These are phyloP conservation scores for Boechera retrofracta DNA, from an alignment of 345 rosid genomes.

Conservation along the genomic window DNA sequence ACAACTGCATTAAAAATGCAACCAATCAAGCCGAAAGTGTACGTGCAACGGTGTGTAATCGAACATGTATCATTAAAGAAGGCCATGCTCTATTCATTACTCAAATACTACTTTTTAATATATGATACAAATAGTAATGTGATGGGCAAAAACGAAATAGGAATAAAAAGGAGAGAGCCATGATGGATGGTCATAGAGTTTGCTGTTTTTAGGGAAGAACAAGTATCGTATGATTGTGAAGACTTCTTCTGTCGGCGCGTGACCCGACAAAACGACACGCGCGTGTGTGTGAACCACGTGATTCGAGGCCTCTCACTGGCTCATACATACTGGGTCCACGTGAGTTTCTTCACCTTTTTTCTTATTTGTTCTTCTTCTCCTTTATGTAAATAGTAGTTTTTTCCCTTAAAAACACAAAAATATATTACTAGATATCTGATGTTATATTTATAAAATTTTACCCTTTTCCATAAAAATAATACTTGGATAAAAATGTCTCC, in stretches of 20 bases:
- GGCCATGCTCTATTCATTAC: conserved; percentile 33
- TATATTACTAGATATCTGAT: background rate
- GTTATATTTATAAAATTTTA: background rate
- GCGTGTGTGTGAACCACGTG: conserved; percentile 35
- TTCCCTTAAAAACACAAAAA: background rate
- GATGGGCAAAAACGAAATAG: background rate
- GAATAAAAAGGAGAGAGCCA: conserved; percentile 3
- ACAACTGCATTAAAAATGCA: conserved; percentile 8
- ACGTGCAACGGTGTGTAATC: conserved; percentile 28
- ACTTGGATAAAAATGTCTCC: background rate
- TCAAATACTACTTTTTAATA: background rate
- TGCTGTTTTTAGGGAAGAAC: conserved; percentile 39
- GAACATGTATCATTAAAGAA: conserved; percentile 28
- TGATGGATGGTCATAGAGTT: conserved; percentile 39
- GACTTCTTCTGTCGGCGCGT: conserved; percentile 48
- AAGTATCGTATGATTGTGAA: conserved; percentile 48
- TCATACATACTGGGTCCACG: conserved; percentile 43
- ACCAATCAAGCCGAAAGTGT: conserved; percentile 41
- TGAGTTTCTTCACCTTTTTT: conserved; percentile 9
- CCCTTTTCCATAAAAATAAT: background rate
- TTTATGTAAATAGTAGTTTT: background rate
- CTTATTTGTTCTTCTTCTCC: conserved; percentile 22
- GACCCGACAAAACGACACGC: conserved; percentile 46
- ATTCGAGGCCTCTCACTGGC: conserved; percentile 22
- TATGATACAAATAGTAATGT: background rate